Percentiles rank a stretch among this genome's conserved stretches.
Evolutionary conservation across 2,329 filamentous ascomycete genomes (phyloP).

Genomic region (Metarhizium rileyi): DNA sequence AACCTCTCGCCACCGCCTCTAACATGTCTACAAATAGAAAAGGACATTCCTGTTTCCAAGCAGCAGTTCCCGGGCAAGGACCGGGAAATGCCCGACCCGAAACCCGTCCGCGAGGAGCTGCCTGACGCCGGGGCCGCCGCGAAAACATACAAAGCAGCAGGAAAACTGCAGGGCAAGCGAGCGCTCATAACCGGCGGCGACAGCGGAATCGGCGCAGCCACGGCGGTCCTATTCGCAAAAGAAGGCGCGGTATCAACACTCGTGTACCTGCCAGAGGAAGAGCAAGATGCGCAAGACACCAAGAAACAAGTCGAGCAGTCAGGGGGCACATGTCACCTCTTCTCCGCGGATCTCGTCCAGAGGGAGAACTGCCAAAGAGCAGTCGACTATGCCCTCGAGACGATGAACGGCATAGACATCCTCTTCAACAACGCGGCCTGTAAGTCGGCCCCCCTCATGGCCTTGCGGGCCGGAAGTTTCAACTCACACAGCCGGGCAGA

Average conservation of each 20-base stretch:
- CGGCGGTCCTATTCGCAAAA: constrained; percentile 69
- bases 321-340: constrained; percentile 54
- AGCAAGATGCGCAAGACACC: constrained; percentile 66
- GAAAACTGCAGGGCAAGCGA: constrained; percentile 65
- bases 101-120: constrained; percentile 3
- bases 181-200: constrained; percentile 72
- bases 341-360: constrained; percentile 54
- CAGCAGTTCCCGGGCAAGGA: constrained; percentile 13
- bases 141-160: constrained; percentile 55
- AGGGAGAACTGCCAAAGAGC: constrained; percentile 58
- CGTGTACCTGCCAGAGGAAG: constrained; percentile 64
- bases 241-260: constrained; percentile 70
- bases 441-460: too few relatives aligned
- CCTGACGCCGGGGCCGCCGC: constrained; percentile 42
- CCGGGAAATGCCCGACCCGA: constrained; percentile 13
- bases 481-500: constrained; percentile 15
- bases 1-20: neutral
- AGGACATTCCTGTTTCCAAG: constrained; percentile 31
- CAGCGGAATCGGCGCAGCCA: constrained; percentile 33
- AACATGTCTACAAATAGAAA: constrained; percentile 34
- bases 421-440: constrained; percentile 66
- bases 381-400: constrained; percentile 54
- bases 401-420: constrained; percentile 63
- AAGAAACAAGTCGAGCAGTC: constrained; percentile 59
- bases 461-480: too few relatives aligned